phyloP scores from a whole-genome alignment of 2,329 filamentous ascomycete genomes.

The Penicillium thymicola region DNA sequence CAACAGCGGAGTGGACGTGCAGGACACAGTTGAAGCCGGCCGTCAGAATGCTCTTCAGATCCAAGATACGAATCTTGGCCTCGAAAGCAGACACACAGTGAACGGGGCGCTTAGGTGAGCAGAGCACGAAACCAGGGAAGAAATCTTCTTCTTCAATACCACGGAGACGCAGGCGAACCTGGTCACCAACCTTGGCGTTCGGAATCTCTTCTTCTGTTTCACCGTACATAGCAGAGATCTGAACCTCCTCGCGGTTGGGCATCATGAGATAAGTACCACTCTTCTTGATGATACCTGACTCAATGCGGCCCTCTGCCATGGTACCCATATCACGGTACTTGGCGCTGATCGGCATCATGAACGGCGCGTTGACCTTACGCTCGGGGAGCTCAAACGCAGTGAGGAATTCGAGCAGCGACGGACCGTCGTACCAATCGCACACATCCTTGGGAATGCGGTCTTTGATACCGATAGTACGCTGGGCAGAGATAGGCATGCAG shows the following conservation, averaged over 20 bases:
- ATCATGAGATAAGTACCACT: conserved; percentile 84
- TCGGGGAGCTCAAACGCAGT: conserved; percentile 89
- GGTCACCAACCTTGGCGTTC: conserved; percentile 84
- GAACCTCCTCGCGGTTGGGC: conserved; percentile 82
- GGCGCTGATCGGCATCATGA: conserved; percentile 97
- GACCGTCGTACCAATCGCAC: conserved; percentile 81
- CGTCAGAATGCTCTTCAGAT: conserved; percentile 88
- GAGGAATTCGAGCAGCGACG: conserved; percentile 91
- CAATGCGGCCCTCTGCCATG: conserved; percentile 95
- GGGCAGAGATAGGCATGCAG: conserved; percentile 95
- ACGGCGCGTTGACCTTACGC: conserved; percentile 93
- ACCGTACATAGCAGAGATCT: conserved; percentile 82
- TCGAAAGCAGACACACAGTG: conserved; percentile 89
- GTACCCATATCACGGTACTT: conserved; percentile 98
- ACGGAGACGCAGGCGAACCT: conserved; percentile 85
- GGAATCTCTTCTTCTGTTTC: conserved; percentile 92
- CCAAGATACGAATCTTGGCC: conserved; percentile 92
- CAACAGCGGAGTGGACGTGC: conserved; percentile 94
- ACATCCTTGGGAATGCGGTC: conserved; percentile 73
- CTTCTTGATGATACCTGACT: conserved; percentile 92
- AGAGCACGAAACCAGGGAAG: conserved; percentile 90
- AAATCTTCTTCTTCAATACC: conserved; percentile 98
- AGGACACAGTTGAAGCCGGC: conserved; percentile 97
- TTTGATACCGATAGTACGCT: conserved; percentile 83
- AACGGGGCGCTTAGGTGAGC: conserved; percentile 88